Base-by-base conservation (phyloP, 2,329 filamentous ascomycete genomes). In the Fusarium sp. region DNA sequence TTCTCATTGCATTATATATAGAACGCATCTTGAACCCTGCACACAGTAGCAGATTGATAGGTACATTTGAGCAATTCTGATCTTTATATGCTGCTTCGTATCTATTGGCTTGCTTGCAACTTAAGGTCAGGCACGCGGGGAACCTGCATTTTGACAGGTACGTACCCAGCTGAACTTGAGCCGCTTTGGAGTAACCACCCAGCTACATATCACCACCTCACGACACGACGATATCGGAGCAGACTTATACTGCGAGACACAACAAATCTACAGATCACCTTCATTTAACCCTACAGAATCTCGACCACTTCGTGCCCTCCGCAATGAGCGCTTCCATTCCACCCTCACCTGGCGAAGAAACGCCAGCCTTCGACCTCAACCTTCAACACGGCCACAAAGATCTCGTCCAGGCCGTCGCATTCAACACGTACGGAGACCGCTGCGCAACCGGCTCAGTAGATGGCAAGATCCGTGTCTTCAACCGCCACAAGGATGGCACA, bases 371-470 rank as follows among this genome's bases (percentile, higher is more conserved):
- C 68, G 84, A 87, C 61, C 79, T 85, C 65, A 88, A 92, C 71
- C 86, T 93, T 73, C 87, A 89, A 63, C 89, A 93, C 77, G 90
- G 90, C 71, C 91, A 94, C 79, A 87, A 89, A 74, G 92, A 96
- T 77, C 85, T 96, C 44, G 92, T 96, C 51, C 90, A 94, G 68
- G 91, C 93, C 56, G 90, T 95, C 64, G 91, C 93, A 70, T 97
- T 96, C 85, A 97, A 97, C 79, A 90, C 90, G 70, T 97, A 97
- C 78, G 95, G 94, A 72, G 94, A 93, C 73, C 92, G 94, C 71
- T 94, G 95, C 83, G 92, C 94, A 41, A 96, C 94, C 4, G 94
- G 93, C 33, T 96, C 93, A 19, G 92, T 95, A 19, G 95, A 98
- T 78, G 95, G 97, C 78, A 93, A 92, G 77, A 91, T 98, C 74